Base-by-base conservation (phyloP, 1,284 basidiomycete species). In the Malassezia nana region DNA sequence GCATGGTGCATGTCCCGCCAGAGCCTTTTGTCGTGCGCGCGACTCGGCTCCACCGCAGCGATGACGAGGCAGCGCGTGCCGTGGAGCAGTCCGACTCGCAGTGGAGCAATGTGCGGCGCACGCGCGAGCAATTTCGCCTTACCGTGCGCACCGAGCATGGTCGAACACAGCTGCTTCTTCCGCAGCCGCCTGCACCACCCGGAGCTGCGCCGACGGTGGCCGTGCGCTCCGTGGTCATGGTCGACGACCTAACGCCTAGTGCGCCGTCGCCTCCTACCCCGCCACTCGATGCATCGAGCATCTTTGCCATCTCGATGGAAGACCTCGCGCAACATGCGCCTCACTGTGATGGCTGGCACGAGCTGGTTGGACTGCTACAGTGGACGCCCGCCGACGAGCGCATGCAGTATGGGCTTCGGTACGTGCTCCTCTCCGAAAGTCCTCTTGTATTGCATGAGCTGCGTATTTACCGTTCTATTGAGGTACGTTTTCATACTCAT, bases 21-120 rank as follows among this genome's bases (percentile, higher is more conserved):
- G 24, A 44, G 25, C 33, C 44, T n/a, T 56, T 56, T 47, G 49
- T 56, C 22, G 33, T 18, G 41, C 54, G 54, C 33, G 42, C 50
- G 31, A 46, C 54, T 18, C 22, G 33, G 3, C 43, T 56, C 13
- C 42, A 33, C n/a, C 48, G 54, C 6, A 32, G 28, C 13, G 54
- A 56, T 33, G 54, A 56, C 42, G 48, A 51, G n/a, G 28, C 54
- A 13, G 30, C 48, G 26, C 46, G 30, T 15, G 44, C 42, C 4
- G 8, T 51, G 28, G 54, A 56, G 28, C 15, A 35, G 25, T 46
- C 43, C 20, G 54, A 56, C 49, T 50, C 54, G 44, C 42, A 46
- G 16, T 56, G 54, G 54, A 56, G 43, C 50, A 56, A 56, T 18
- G 54, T 56, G 41, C 54, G 48, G n/a, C 48, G 54, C 6, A 49